A percentile compares a stretch with the other conserved stretches of the same genome.
These are phyloP conservation scores for Penicillium sp. DNA, from an alignment of 2,329 filamentous ascomycete genomes.

Conservation along the genomic window DNA sequence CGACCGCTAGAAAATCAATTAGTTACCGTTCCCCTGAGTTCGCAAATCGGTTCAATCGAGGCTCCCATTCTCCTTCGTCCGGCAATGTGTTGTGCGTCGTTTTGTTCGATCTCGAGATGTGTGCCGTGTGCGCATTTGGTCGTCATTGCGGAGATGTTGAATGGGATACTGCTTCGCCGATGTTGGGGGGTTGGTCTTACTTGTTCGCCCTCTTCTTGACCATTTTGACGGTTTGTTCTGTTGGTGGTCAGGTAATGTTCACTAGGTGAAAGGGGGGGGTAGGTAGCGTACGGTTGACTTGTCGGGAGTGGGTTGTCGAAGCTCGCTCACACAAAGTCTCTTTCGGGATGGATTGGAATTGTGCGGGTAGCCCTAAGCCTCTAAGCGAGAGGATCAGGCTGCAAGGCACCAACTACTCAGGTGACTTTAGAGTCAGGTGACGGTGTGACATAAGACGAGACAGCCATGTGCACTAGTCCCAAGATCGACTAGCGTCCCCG, in stretches of 20 bases:
- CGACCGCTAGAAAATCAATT: conserved; percentile 68
- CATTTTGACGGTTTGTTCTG: conserved; percentile 62
- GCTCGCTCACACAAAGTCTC: conserved; percentile 36
- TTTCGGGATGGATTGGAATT: conserved; percentile 35
- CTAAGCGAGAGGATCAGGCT: conserved; percentile 38
- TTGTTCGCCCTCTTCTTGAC: conserved; percentile 77
- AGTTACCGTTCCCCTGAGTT: conserved; percentile 18
- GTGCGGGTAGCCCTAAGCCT: conserved; percentile 42
- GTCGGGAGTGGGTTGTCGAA: conserved; percentile 44
- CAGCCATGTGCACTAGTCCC: not conserved
- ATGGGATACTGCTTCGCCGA: conserved; percentile 27
- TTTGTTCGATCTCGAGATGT: conserved; percentile 5
- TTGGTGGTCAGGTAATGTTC: conserved; percentile 33
- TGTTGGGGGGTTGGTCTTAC: conserved; percentile 51
- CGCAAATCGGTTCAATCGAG: conserved; percentile 14
- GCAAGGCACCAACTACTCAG: not conserved
- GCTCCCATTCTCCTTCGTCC: conserved; percentile 21
- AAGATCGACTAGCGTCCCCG: conserved; percentile 23
- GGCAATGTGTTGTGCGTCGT: conserved; percentile 20
- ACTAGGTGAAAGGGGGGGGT: conserved; percentile 19
- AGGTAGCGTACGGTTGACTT: conserved; percentile 42
- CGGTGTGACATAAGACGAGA: not conserved
- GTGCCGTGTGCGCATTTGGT: conserved; percentile 14
- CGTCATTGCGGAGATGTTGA: conserved; percentile 30
- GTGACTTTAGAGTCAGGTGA: not conserved